phyloP scores from a whole-genome alignment of 306 rosid genomes.

The Dicorynia guianensis region DNA sequence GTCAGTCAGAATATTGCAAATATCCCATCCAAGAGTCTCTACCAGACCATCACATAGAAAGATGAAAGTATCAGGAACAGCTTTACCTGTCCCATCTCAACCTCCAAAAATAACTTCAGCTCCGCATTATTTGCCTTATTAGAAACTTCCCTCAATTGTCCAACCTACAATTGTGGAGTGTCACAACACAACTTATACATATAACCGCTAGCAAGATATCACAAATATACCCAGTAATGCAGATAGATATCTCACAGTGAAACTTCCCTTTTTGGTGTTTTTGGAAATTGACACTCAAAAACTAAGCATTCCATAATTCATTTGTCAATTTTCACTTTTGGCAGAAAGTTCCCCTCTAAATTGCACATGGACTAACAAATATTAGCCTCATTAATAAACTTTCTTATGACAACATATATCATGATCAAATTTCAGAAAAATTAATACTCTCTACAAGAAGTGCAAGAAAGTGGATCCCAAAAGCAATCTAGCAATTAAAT shows the following conservation, averaged over 20 bases:
- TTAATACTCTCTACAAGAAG: neutral
- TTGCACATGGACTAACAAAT: no score
- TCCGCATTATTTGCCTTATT: constrained; percentile 75
- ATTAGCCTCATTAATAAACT: no score
- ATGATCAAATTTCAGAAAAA: constrained; percentile 11
- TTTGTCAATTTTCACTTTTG: neutral
- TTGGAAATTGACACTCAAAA: neutral
- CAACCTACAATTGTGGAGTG: constrained; percentile 64
- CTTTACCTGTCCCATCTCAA: constrained; percentile 76
- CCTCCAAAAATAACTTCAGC: constrained; percentile 83
- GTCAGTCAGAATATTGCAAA: neutral
- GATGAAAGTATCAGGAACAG: constrained; percentile 33
- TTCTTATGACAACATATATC: neutral
- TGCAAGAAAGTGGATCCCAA: neutral
- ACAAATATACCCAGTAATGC: neutral
- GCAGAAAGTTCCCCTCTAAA: no score
- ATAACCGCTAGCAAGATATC: constrained; percentile 14
- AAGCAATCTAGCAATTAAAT: neutral
- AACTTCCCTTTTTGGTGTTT: neutral
- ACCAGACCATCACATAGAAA: constrained; percentile 35
- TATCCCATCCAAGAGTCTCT: neutral
- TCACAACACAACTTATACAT: constrained; percentile 16
- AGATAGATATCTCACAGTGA: constrained; percentile 15
- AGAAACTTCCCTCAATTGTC: constrained; percentile 78
- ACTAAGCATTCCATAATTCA: neutral